Conservation (phyloP, 306 rosid species). For the Glycine tomentella region DNA sequence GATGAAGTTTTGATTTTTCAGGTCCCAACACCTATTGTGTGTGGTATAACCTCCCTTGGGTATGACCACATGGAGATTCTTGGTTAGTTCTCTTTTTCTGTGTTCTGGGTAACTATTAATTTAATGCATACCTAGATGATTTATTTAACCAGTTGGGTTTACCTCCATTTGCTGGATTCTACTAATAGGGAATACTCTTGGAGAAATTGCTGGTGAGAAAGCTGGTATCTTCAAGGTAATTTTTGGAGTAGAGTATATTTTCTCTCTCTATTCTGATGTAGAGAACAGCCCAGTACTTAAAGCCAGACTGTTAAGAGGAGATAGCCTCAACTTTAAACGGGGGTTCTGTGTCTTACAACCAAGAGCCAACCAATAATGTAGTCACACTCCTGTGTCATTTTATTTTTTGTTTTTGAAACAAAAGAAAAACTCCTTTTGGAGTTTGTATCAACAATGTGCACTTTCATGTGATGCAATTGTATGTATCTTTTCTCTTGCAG, state of each 20-base stretch:
- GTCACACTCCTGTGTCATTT: slow-evolving; percentile 27
- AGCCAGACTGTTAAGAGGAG: slow-evolving; percentile 3
- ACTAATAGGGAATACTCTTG: slow-evolving; percentile 77
- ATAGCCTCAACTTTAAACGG: slow-evolving; percentile 26
- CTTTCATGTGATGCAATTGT: slow-evolving; percentile 28
- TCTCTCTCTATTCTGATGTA: slow-evolving; percentile 2
- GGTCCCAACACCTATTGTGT: slow-evolving; percentile 78
- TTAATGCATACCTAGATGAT: slow-evolving; percentile 24
- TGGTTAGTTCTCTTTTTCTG: slow-evolving; percentile 69
- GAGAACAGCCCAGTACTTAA: slow-evolving; percentile 14
- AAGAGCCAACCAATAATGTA: not conserved
- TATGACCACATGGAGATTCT: slow-evolving; percentile 99
- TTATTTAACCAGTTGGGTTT: slow-evolving; percentile 40
- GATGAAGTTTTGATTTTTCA: slow-evolving; percentile 42
- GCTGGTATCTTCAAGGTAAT: slow-evolving; percentile 96
- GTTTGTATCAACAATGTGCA: slow-evolving; percentile 28
- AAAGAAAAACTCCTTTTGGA: not conserved
- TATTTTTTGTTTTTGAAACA: not conserved
- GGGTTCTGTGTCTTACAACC: slow-evolving; percentile 6
- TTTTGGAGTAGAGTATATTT: slow-evolving; percentile 32
- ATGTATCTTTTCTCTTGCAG: slow-evolving; percentile 18
- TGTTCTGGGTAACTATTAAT: slow-evolving; percentile 36
- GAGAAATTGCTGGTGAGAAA: slow-evolving; percentile 95
- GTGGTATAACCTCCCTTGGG: slow-evolving; percentile 94
- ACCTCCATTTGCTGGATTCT: slow-evolving; percentile 46